phyloP scores from a whole-genome alignment of 768 basidiomycete species.

The Gloeopeniophorella convolvens region DNA sequence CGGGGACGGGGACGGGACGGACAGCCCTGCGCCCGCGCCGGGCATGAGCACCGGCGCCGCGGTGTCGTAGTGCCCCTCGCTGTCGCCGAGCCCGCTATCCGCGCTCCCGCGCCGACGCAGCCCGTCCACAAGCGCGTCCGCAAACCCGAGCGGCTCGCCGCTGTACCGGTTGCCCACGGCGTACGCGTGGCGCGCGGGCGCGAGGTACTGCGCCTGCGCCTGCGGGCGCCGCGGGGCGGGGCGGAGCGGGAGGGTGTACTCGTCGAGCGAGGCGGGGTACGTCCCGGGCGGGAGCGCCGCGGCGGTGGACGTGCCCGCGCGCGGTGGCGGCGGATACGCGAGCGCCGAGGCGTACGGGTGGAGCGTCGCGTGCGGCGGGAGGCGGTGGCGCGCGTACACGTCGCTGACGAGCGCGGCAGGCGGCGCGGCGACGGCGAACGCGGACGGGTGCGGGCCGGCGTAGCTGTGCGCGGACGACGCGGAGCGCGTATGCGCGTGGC shows the following conservation, averaged over 20 bases:
- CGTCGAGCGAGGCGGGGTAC: too few species aligned
- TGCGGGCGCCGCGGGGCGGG: too few species aligned
- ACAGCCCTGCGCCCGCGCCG: neutral
- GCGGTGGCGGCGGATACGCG: too few species aligned
- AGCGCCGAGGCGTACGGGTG: slow-evolving; percentile 18
- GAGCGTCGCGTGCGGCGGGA: slow-evolving; percentile 27
- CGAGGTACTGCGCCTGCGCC: neutral
- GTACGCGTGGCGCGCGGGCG: slow-evolving; percentile 15
- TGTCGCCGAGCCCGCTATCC: slow-evolving; percentile 45
- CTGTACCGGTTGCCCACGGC: slow-evolving; percentile 5
- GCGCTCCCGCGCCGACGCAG: slow-evolving; percentile 28
- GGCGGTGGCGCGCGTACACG: slow-evolving; percentile 32
- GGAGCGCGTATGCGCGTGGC: slow-evolving; percentile 19
- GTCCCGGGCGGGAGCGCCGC: too few species aligned
- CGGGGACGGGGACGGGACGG: neutral
- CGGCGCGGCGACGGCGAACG: slow-evolving; percentile 20
- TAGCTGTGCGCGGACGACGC: slow-evolving; percentile 31
- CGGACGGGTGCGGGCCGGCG: slow-evolving; percentile 37
- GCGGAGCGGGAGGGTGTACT: too few species aligned
- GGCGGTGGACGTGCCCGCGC: too few species aligned
- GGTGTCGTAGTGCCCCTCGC: slow-evolving; percentile 31
- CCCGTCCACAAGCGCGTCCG: slow-evolving; percentile 52
- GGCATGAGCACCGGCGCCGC: slow-evolving; percentile 8
- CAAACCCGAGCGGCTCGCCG: slow-evolving; percentile 41
- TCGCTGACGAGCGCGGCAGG: slow-evolving; percentile 21